Base-by-base conservation (phyloP, 768 basidiomycete genomes). In the Lenzites betulinus region DNA sequence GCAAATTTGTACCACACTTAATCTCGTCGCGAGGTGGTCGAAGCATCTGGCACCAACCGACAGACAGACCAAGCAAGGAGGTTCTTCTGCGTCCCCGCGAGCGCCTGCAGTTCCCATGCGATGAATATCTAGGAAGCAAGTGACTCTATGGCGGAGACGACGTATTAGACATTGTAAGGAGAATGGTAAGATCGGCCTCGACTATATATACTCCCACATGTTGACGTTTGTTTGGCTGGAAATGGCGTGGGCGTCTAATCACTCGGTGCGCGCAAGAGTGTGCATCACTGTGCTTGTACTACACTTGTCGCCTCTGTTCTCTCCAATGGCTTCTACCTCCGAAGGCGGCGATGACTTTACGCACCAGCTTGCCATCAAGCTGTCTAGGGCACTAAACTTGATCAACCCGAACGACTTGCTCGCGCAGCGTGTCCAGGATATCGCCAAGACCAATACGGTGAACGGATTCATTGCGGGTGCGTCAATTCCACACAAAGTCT, bases 321-420 rank as follows among this genome's bases (percentile, higher is more conserved):
- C 30, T 25, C 36, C 43, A 28, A 64, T 60, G 59, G 59, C 60
- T 36, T 65, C 66, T 41, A 39, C 63, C 1, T 26, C 59, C 7
- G 33, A 42, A 7, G 53, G 62, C 36, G 59, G 64, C 25, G 76
- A 79, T 58, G 78, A 80, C 23, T 90, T 89, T 70, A 82, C 77
- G 44, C 89, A 92, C 71, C 79, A 85, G 52, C 70, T 91, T 30
- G 90, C 89, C 23, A 87, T 92, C 61, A 85, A 90, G 76, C 81
- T 96, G 9, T 94, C 93, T 1, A 76, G 93, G 35, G 84, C 85
- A 2, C 80, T 95, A 67, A 95, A 94, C 71, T 79, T 80, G 15
- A 71, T 93, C 60, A 92, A 92, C 68, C 90, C 91, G 0, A 96
- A 95, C 70, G 90, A 92, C 65, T 74, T 90, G 3, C 82, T 96